Evolutionary conservation across 345 rosid genomes (phyloP).

Genomic region (Gossypium australe): DNA sequence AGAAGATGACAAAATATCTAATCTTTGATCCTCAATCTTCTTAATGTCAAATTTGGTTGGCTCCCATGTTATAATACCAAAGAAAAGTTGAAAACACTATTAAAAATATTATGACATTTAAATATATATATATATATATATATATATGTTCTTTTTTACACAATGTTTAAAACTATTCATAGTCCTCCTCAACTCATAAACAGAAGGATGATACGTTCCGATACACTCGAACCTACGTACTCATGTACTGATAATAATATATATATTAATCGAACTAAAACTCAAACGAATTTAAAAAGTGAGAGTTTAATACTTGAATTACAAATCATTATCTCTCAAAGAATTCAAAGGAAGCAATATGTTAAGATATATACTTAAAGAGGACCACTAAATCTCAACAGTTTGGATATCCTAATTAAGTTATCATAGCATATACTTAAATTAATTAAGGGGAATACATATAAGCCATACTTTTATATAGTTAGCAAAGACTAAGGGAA

Average conservation of each 20-base stretch:
- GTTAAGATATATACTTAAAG: conserved; percentile 3
- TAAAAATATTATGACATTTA: no score
- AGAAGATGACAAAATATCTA: neutral
- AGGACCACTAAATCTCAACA: conserved; percentile 63
- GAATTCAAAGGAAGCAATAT: neutral
- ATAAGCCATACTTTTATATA: neutral
- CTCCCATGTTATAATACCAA: neutral
- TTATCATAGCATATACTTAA: conserved; percentile 17
- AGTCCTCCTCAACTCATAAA: no score
- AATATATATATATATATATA: no score
- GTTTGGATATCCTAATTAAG: conserved; percentile 44
- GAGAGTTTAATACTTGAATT: neutral
- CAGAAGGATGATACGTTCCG: rapidly evolving
- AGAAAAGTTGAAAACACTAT: neutral
- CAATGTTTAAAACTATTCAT: no score
- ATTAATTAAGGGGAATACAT: conserved; percentile 8
- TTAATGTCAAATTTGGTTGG: neutral
- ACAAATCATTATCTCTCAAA: neutral
- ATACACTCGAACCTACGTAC: rapidly evolving
- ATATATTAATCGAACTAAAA: no score
- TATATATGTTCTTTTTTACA: no score
- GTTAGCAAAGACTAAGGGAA: conserved; percentile 20
- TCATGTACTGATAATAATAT: no score
- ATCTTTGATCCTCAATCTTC: neutral
- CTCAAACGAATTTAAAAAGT: no score